Evolutionary conservation across 352 stramenopile species (phyloP), one percentile per base, ranked within the genome.

Genomic region (Blastocystis sp.): DNA sequence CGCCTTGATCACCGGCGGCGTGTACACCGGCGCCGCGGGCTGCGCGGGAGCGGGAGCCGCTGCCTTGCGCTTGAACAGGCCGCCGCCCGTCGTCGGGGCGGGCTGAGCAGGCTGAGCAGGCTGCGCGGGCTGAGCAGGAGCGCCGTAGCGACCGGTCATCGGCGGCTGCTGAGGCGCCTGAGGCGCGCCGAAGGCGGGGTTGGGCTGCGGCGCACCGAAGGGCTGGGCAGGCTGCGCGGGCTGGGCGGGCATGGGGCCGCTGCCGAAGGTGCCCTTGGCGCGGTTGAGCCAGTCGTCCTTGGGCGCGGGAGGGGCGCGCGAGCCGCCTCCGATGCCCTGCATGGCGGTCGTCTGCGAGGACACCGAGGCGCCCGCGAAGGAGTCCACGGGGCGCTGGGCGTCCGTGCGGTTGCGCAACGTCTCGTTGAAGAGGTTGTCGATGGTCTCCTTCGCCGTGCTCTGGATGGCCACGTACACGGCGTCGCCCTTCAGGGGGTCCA

Each of bases 371-470:
- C 61, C 60, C n/a, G 64, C 64, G 34, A 76, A 76, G 17, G 76
- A 81, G 48, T 76, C 76, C 60, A 76, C 64, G 54, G 76, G 61
- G 24, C 76, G 61, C 14, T 21, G 7, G 9, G 38, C 38, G 43
- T 87, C 54, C 9, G 28, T 87, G 34, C 61, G 76, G 60, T 76
- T 87, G 42, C 76, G 61, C 9, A 87, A 34, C 38, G 54, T 87
- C 64, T 87, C 76, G 48, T 87, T 76, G 60, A 87, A 87, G 24
- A 87, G 76, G 60, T 76, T 76, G 64, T 87, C 76, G 10, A 87
- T 48, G 24, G 64, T 76, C 64, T 87, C 76, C 21, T 52, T 71
- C 21, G 76, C 76, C 3, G 76, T 76, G 10, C 38, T 48, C 60
- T 87, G 76, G 42, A 87, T 76, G 42, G 64, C 60, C 7, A 76